Percentiles rank a stretch among this genome's conserved stretches.
These are phyloP conservation scores for Leucosporidium yakuticum DNA, from an alignment of 768 basidiomycete species.

Conservation along the genomic window DNA sequence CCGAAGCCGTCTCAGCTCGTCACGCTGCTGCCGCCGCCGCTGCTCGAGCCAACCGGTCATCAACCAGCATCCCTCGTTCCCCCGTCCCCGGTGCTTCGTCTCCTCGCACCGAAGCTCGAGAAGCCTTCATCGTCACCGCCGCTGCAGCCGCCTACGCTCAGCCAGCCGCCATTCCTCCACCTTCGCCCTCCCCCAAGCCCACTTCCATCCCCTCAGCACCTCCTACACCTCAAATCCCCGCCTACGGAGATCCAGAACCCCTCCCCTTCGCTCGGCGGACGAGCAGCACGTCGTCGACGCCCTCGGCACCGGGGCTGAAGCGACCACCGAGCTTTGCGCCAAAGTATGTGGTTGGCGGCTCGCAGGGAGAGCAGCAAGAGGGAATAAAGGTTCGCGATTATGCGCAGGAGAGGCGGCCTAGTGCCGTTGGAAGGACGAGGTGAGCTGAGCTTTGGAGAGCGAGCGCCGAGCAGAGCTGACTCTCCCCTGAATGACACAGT, in stretches of 20 bases:
- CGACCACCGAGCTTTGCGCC: constrained; percentile 30
- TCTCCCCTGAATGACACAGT: not conserved
- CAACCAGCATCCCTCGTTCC: constrained; percentile 40
- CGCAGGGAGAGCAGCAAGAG: not conserved
- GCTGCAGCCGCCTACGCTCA: constrained; percentile 1
- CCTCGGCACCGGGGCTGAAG: not conserved
- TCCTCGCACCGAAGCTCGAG: constrained; percentile 26
- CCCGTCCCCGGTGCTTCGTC: constrained; percentile 25
- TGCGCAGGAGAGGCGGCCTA: not conserved
- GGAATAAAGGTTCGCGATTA: constrained; percentile 12
- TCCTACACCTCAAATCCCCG: constrained; percentile 14
- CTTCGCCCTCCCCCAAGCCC: not conserved
- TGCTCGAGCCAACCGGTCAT: constrained; percentile 19
- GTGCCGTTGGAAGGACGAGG: not conserved
- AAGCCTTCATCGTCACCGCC: constrained; percentile 5
- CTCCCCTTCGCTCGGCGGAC: constrained; percentile 7
- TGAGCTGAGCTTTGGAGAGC: not conserved
- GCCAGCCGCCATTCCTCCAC: not conserved
- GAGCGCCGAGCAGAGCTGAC: not conserved
- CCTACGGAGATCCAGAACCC: constrained; percentile 8
- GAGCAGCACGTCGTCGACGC: not conserved
- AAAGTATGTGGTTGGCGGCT: constrained; percentile 33
- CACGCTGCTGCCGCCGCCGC: not conserved
- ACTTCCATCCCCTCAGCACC: not conserved
- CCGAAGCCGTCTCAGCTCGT: constrained; percentile 24